A percentile compares a stretch with the other conserved stretches of the same genome.
These are phyloP conservation scores for Thuidium tamariscinum DNA, from an alignment of 225 moss, liverwort and hornwort species.

Conservation along the genomic window DNA sequence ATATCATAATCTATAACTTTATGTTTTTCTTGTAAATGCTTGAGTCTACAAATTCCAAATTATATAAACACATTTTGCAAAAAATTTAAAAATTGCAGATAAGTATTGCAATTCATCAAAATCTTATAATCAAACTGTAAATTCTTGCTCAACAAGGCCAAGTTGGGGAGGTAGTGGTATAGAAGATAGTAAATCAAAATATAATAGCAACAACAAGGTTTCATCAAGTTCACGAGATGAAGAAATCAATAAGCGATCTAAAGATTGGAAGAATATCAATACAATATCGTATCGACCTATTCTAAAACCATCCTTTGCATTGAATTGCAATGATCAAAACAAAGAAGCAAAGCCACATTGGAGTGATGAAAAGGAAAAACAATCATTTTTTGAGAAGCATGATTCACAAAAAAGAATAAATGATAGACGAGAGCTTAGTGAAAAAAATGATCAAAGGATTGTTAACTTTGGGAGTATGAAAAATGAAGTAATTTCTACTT, in stretches of 20 bases:
- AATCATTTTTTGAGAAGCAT: not conserved
- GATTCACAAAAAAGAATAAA: not conserved
- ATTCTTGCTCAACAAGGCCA: not conserved
- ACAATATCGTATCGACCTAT: not conserved
- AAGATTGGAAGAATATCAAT: conserved; percentile 9
- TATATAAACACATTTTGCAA: accelerated
- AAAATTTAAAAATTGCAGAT: not conserved
- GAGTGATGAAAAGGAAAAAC: conserved; percentile 20
- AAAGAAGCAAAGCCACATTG: conserved; percentile 20
- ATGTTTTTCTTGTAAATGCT: not conserved
- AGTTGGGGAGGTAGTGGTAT: not conserved
- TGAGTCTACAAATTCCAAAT: not conserved
- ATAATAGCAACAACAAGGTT: not conserved
- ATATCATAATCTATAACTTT: not conserved
- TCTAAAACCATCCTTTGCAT: conserved; percentile 21
- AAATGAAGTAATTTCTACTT: not conserved
- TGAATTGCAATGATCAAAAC: conserved; percentile 3
- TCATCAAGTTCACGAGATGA: conserved; percentile 5
- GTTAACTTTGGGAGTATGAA: not conserved
- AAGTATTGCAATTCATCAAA: not conserved
- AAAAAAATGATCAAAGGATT: not conserved
- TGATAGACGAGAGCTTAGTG: not conserved
- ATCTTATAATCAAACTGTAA: not conserved
- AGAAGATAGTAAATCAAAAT: not conserved
- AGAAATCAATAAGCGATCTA: conserved; percentile 7